phyloP scores from a whole-genome alignment of 2,329 filamentous ascomycete species.

The Mycosphaerella arachidis region DNA sequence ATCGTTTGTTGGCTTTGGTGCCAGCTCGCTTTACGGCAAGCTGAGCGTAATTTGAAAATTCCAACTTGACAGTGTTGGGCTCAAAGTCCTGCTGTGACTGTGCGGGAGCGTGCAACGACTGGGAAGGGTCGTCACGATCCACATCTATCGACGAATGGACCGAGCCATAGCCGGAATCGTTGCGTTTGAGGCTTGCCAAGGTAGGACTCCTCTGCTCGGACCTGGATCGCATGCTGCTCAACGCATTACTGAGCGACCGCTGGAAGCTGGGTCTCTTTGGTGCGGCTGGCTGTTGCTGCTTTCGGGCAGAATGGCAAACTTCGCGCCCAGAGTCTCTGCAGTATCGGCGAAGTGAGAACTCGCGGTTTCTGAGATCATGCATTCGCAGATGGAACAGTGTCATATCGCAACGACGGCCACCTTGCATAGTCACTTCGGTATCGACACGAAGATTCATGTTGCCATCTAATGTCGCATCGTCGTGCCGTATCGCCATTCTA shows the following conservation, averaged over 20 bases:
- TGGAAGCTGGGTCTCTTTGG: slow-evolving; percentile 49
- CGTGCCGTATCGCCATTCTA: slow-evolving; percentile 77
- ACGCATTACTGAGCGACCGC: slow-evolving; percentile 57
- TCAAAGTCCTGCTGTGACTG: slow-evolving; percentile 8
- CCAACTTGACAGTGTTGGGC: slow-evolving; percentile 72
- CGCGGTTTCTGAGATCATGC: slow-evolving; percentile 79
- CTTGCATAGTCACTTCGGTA: slow-evolving; percentile 60
- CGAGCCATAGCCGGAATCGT: slow-evolving; percentile 57
- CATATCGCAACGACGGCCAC: slow-evolving; percentile 53
- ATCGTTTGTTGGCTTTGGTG: slow-evolving; percentile 64
- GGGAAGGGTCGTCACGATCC: slow-evolving; percentile 51
- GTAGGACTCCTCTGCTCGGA: slow-evolving; percentile 46
- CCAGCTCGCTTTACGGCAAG: slow-evolving; percentile 73
- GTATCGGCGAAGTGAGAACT: slow-evolving; percentile 88
- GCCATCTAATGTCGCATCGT: slow-evolving; percentile 83
- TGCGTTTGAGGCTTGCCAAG: slow-evolving; percentile 46
- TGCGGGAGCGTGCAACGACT: slow-evolving; percentile 6
- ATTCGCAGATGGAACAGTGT: slow-evolving; percentile 92
- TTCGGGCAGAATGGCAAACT: slow-evolving; percentile 77
- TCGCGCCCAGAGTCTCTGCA: slow-evolving; percentile 89
- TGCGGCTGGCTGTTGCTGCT: slow-evolving; percentile 55
- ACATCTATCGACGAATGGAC: slow-evolving; percentile 31
- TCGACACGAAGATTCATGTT: slow-evolving; percentile 96
- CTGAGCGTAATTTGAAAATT: slow-evolving; percentile 96
- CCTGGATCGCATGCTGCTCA: slow-evolving; percentile 54